Evolutionary conservation across 768 basidiomycete genomes (phyloP).

Genomic region (Calocera cornea): DNA sequence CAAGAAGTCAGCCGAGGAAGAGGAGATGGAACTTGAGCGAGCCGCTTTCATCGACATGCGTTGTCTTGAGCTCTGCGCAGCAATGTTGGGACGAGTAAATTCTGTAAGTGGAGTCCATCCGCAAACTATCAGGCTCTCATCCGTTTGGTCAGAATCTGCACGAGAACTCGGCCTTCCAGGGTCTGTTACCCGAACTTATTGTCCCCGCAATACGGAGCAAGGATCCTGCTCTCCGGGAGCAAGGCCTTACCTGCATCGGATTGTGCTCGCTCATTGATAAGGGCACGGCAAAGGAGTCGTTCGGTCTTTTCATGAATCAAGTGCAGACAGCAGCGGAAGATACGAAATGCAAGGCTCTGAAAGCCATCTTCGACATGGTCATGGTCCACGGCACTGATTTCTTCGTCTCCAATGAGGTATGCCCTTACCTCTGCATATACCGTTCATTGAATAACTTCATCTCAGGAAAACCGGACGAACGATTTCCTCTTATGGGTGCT

Average conservation of each 20-base stretch:
- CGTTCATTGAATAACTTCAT: not conserved
- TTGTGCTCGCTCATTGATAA: constrained; percentile 75
- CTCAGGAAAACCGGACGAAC: constrained; percentile 43
- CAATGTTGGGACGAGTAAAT: constrained; percentile 75
- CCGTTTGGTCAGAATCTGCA: constrained; percentile 28
- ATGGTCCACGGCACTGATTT: constrained; percentile 68
- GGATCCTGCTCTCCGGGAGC: constrained; percentile 65
- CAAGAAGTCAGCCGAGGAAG: constrained; percentile 20
- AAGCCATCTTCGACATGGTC: constrained; percentile 71
- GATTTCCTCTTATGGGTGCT: constrained; percentile 50
- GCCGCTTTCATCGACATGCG: constrained; percentile 56
- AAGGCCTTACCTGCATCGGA: constrained; percentile 66
- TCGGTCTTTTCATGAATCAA: constrained; percentile 73
- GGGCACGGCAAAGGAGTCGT: constrained; percentile 41
- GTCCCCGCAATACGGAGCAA: constrained; percentile 83
- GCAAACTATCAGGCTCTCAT: not conserved
- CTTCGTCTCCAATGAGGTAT: constrained; percentile 27
- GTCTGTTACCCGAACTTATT: constrained; percentile 64
- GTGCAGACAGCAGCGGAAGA: constrained; percentile 48
- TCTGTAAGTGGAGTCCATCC: constrained; percentile 37
- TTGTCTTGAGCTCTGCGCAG: constrained; percentile 63
- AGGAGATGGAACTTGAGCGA: constrained; percentile 27
- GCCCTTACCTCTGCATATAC: constrained; percentile 9
- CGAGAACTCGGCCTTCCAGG: constrained; percentile 57
- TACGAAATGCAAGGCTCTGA: constrained; percentile 56